Evolutionary conservation across 495 filamentous ascomycete species (phyloP), one percentile per base, ranked within the genome.

Genomic region (Penicillium arizonense): DNA sequence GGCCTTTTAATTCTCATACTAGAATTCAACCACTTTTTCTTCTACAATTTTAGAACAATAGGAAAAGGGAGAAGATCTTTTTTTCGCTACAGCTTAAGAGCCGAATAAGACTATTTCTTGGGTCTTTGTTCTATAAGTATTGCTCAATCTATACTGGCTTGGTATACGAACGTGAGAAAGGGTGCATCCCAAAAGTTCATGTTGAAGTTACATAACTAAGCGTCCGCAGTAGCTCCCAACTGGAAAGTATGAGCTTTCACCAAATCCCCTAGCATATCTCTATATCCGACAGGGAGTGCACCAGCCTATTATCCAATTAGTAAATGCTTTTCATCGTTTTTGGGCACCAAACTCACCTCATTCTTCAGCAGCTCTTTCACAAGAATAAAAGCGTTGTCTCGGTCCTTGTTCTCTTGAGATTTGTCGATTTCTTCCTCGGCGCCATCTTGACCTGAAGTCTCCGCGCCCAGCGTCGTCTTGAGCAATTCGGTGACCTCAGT

Each of bases 331-430:
- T 34, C 16, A 23, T 10, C 9, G 35, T 2, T n/a, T 1, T 8
- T 23, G 11, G 32, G 41, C 3, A 44, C 20, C 12, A 37, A 21
- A 62, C 76, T 66, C 53, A 81, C 77, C 58, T 77, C 72, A 53
- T 74, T 73, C 57, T 73, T 75, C 51, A 87, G 52, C 28, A 90
- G 53, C 55, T 84, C 81, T 35, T 81, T 78, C 3, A 84, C 61
- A 34, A 90, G 71, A 18, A 90, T 76, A 44, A 87, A 63, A 0
- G 73, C 81, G 59, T 91, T 90, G 54, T 85, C 83, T 9, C 82
- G 77, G 56, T 90, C 85, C 34, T 74, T 73, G 12, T 44, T 52
- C 47, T 74, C 55, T 35, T 68, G 71, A 3, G 63, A 42, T 30
- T 64, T 59, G 12, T 70, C 59, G 14, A 55, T 42, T 14, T 43